Evolutionary conservation across 169 alveolate species (phyloP), one percentile per base, ranked within the genome.

Genomic region (Plasmodium coatneyi): DNA sequence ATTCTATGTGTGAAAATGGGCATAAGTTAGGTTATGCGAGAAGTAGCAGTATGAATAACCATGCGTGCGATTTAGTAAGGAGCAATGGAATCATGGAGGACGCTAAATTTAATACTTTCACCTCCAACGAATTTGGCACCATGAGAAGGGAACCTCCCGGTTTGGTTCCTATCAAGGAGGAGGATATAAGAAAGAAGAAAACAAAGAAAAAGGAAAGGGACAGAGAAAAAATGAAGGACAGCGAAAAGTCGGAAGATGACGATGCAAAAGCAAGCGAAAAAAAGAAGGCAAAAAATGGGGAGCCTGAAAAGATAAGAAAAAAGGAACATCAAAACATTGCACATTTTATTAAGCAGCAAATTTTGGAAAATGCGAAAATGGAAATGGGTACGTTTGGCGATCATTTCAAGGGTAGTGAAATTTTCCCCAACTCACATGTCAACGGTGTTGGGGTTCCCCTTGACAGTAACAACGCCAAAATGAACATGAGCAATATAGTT

Each of bases 1-100:
- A 84, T 84, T 36, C 46, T 46, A 72, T 84, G 74, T 71, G 72
- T 72, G 39, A 30, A 71, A 84, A 84, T 72, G 92, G 72, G n/a
- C 79, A 84, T 32, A 84, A 84, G 79, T 36, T 84, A 72, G 80
- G n/a, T 43, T 71, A 16, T 72, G 19, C 28, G 56, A 34, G 43
- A 46, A 84, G 66, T 36, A 84, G 39, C 25, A 71, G 28, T 66
- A 66, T 28, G 12, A 56, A 83, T 66, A 66, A 6, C 46, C 54
- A 84, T 36, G 16, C 49, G 22, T 72, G 28, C 39, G 92, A 84
- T 72, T 22, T 84, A 54, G 54, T 16, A 14, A 32, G 52, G 25
- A 52, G 32, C 76, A 70, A 39, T 34, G 71, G 34, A 1, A 83
- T 16, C 19, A 82, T 30, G 74, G 84, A 60, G 56, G 74, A 49